Conservation (phyloP, 257 asterid genomes). For the Scutellaria galericulata region DNA sequence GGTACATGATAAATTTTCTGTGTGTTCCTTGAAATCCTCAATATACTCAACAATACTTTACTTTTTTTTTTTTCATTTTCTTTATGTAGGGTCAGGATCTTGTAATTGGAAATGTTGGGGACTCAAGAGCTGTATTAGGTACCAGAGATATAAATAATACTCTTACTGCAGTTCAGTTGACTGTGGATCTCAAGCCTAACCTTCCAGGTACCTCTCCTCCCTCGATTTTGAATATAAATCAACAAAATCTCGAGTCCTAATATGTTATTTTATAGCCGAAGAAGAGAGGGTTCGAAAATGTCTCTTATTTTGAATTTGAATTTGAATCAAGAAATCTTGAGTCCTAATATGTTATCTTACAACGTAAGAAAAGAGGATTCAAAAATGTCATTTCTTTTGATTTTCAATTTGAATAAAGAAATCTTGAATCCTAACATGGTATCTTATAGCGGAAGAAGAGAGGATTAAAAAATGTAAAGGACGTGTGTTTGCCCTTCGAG, state of each 20-base stretch:
- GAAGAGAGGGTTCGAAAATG: too few relatives aligned
- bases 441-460: constrained; percentile 60
- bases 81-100: constrained; percentile 68
- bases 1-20: constrained; percentile 44
- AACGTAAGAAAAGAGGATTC: too few relatives aligned
- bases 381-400: too few relatives aligned
- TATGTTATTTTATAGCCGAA: too few relatives aligned
- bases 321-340: too few relatives aligned
- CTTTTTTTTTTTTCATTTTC: background rate
- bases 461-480: constrained; percentile 75
- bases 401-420: too few relatives aligned
- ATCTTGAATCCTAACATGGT: background rate
- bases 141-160: constrained; percentile 61
- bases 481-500: constrained; percentile 68
- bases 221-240: background rate
- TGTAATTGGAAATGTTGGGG: constrained; percentile 79
- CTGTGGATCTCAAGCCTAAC: constrained; percentile 90
- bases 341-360: too few relatives aligned
- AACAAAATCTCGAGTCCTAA: too few relatives aligned
- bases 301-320: too few relatives aligned
- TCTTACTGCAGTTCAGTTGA: constrained; percentile 72
- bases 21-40: constrained; percentile 22
- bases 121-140: constrained; percentile 86
- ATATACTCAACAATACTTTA: constrained; percentile 15
- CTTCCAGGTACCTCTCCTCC: constrained; percentile 64